phyloP scores from a whole-genome alignment of 1,139 yeast species.

The Sugiyamaella castrensis region DNA sequence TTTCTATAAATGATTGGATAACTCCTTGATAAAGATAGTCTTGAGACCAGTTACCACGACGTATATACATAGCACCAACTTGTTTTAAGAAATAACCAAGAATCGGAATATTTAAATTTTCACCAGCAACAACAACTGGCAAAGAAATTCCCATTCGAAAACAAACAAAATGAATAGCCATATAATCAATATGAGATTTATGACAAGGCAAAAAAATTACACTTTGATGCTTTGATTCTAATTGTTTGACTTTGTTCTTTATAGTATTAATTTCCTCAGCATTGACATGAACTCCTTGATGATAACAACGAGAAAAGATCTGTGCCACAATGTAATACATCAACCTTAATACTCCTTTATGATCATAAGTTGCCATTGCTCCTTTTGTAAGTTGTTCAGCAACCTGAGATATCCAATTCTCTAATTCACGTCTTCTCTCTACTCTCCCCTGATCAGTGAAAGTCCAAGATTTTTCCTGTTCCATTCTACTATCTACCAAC shows the following conservation, averaged over 20 bases:
- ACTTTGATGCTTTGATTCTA: conserved; percentile 38
- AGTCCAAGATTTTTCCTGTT: conserved; percentile 29
- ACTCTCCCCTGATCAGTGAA: conserved; percentile 26
- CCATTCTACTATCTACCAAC: conserved; percentile 36
- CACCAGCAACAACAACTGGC: conserved; percentile 68
- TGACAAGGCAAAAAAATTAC: conserved; percentile 49
- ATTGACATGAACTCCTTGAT: conserved; percentile 44
- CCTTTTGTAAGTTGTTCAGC: conserved; percentile 35
- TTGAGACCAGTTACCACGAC: conserved; percentile 40
- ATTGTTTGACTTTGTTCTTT: conserved; percentile 37
- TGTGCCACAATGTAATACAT: conserved; percentile 42
- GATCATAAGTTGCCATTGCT: conserved; percentile 39
- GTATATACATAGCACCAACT: conserved; percentile 44
- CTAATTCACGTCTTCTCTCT: conserved; percentile 29
- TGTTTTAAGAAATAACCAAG: conserved; percentile 47
- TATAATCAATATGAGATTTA: conserved; percentile 64
- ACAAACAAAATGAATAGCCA: conserved; percentile 56
- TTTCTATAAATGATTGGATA: conserved; percentile 54
- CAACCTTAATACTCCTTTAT: conserved; percentile 33
- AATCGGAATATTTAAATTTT: conserved; percentile 61
- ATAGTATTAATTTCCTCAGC: conserved; percentile 36
- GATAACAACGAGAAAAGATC: conserved; percentile 41
- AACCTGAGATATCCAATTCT: conserved; percentile 33
- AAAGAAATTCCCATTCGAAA: conserved; percentile 55
- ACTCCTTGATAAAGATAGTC: conserved; percentile 55